Conservation (phyloP, 1,139 yeast genomes). For the Taphrina wiesneri region DNA sequence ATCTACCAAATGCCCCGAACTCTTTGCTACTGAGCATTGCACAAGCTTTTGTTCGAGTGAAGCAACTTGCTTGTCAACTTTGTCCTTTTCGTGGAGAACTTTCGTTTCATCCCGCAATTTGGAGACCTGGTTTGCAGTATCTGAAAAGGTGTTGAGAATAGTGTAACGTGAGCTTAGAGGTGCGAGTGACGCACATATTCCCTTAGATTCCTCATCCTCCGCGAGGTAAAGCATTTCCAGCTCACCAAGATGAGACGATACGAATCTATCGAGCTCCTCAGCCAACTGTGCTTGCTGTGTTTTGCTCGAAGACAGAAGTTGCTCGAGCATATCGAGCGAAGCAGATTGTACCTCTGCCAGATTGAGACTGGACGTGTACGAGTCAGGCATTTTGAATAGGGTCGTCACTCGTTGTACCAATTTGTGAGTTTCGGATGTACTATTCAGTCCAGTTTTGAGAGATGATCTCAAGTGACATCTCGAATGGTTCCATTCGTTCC, state of each 20-base stretch:
- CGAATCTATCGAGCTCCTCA: neutral
- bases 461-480: no score
- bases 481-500: no score
- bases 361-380: neutral
- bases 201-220: neutral
- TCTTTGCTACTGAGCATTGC: neutral
- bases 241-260: neutral
- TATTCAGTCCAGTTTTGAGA: no score
- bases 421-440: no score
- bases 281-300: neutral
- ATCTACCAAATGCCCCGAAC: neutral
- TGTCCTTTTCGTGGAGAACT: neutral
- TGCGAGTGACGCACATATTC: neutral
- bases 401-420: no score
- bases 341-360: neutral
- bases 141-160: neutral
- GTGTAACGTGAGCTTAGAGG: neutral
- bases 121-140: neutral
- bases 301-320: neutral
- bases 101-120: neutral
- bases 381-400: neutral
- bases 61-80: neutral
- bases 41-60: neutral
- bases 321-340: conserved; percentile 6
- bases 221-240: neutral